These are phyloP conservation scores for Hypholoma sublateritium DNA, from an alignment of 768 basidiomycete genomes.

Conservation along the genomic window DNA sequence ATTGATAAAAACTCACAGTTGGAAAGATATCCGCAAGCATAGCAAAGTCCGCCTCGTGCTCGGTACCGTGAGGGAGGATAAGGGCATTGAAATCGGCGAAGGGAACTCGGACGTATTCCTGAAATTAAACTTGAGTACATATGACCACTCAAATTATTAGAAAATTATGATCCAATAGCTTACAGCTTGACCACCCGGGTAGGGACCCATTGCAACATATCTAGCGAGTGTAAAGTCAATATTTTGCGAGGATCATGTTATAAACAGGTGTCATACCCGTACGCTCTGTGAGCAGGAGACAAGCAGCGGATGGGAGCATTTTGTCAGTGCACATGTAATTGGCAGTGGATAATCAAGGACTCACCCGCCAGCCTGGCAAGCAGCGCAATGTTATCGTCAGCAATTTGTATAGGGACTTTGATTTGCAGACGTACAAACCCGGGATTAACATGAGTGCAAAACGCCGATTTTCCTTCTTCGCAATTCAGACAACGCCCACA, in stretches of 20 bases:
- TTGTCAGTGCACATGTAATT: background rate
- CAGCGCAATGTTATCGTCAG: background rate
- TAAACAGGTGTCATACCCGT: constrained; percentile 34
- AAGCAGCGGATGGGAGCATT: background rate
- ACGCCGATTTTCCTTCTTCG: constrained; percentile 50
- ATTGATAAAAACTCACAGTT: constrained; percentile 31
- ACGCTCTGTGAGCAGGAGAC: constrained; percentile 32
- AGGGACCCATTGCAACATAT: constrained; percentile 59
- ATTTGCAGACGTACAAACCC: constrained; percentile 43
- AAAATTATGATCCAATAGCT: background rate
- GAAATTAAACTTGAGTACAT: background rate
- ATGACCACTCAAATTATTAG: background rate
- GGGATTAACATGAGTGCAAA: constrained; percentile 58
- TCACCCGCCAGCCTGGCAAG: constrained; percentile 47
- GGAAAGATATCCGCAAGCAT: constrained; percentile 57
- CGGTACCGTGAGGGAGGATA: constrained; percentile 49
- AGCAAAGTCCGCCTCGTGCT: constrained; percentile 56
- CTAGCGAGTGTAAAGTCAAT: constrained; percentile 20
- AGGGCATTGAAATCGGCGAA: constrained; percentile 59
- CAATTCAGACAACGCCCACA: constrained; percentile 60
- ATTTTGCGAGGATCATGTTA: background rate
- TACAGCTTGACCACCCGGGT: constrained; percentile 53
- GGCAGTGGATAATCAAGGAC: constrained; percentile 1
- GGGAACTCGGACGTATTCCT: constrained; percentile 58
- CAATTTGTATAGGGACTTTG: background rate